Evolutionary conservation across 176 grass and related monocot genomes (phyloP), one percentile per base, ranked within the genome.

Genomic region (Phoenix roebelenii): DNA sequence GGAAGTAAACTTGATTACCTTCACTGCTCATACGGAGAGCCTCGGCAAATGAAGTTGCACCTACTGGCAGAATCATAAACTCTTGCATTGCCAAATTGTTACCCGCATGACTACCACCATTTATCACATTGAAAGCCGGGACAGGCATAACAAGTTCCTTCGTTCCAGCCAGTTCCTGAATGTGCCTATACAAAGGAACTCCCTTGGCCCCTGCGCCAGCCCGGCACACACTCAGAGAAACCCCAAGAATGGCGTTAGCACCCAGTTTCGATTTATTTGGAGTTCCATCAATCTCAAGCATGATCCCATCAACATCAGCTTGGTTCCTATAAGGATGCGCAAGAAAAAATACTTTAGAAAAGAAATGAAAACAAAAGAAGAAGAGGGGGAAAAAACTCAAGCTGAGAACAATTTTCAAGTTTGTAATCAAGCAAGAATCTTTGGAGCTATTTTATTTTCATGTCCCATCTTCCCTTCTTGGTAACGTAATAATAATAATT

Each of bases 31-130:
- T 92, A 3, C 66, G 63, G 66, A 98, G 23, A 73, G 93, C 87
- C 52, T 98, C 93, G 0, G 87, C 66, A 80, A 98, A 98, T 53
- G 93, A 88, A 72, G 72, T 44, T 18, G 93, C 87, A 55, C 93
- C 93, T 24, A 98, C 64, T 0, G 93, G 93, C 69, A 98, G 73
- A 74, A 98, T 83, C 87, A 98, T 98, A 74, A 98, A 92, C 57
- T 97, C 93, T 69, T 98, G 93, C 84, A 98, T 98, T 22, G 93
- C 93, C 28, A 98, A 70, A 69, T 92, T 92, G 60, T 98, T 98
- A 63, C 93, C 93, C n/a, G 93, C 87, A 74, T 98, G 93, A 60
- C 87, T 98, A 52, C 93, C 93, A 59, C 93, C 93, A 60, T 97
- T 97, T 71, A 97, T 97, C 26, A 97, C 93, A 70, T 97, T 97